Conservation (phyloP, 441 rosid genomes). For the Adansonia grandidieri region DNA sequence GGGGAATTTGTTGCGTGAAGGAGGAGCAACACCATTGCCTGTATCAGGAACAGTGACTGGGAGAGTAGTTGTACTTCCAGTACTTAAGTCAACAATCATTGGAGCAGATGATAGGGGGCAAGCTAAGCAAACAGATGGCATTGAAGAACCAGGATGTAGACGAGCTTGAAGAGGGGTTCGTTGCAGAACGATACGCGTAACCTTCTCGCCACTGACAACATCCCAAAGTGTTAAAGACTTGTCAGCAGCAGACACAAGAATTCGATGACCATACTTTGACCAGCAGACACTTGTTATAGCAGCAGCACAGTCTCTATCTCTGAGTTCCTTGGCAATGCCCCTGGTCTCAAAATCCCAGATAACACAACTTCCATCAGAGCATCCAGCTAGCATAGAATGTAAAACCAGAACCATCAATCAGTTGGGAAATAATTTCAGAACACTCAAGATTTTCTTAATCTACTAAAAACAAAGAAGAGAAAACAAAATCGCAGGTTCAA, state of each 20-base stretch:
- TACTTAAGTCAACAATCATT: conserved; percentile 74
- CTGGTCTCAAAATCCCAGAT: conserved; percentile 99
- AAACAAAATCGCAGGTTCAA: background rate
- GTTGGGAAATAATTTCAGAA: conserved; percentile 20
- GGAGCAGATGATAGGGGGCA: conserved; percentile 98
- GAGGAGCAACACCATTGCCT: conserved; percentile 58
- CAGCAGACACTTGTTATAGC: conserved; percentile 92
- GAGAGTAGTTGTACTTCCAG: conserved; percentile 65
- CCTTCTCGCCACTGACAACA: conserved; percentile 69
- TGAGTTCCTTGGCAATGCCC: conserved; percentile 88
- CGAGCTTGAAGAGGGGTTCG: conserved; percentile 87
- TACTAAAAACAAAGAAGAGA: background rate
- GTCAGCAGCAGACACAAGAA: conserved; percentile 94
- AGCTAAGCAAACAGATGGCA: conserved; percentile 77
- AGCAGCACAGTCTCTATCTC: conserved; percentile 69
- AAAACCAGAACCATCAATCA: conserved; percentile 23
- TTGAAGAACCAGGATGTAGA: conserved; percentile 78
- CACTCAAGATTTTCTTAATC: background rate
- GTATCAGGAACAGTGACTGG: conserved; percentile 66
- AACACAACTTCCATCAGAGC: conserved; percentile 88
- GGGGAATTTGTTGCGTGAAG: conserved; percentile 64
- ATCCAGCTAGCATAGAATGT: conserved; percentile 68
- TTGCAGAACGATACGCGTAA: conserved; percentile 63
- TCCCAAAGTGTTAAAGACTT: conserved; percentile 95
- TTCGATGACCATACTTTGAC: conserved; percentile 88